Evolutionary conservation across 176 grass and related monocot species (phyloP).

Genomic region (Avena eriantha): DNA sequence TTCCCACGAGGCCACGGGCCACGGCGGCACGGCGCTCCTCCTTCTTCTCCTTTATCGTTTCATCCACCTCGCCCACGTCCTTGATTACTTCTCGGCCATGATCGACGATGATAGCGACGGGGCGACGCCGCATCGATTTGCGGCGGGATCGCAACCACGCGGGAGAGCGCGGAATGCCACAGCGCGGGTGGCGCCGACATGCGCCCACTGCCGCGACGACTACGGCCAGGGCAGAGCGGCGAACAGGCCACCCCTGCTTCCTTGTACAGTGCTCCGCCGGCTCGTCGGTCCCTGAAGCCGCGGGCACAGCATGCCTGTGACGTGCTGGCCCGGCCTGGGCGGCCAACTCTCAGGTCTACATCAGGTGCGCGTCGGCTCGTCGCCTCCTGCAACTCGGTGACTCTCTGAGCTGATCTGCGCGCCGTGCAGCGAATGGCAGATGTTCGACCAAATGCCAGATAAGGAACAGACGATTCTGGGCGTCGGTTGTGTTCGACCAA

Average conservation of each 20-base stretch:
- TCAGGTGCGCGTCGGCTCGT: no score
- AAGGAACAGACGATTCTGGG: background rate
- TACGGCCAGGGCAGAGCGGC: background rate
- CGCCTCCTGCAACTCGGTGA: background rate
- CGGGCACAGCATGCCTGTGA: background rate
- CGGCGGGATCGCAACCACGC: background rate
- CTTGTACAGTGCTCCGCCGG: background rate
- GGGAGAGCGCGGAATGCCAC: background rate
- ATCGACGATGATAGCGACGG: background rate
- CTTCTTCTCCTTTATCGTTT: background rate
- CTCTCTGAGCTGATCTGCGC: background rate
- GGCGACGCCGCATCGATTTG: background rate
- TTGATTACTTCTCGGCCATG: background rate
- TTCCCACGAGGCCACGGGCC: background rate
- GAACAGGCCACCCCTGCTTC: background rate
- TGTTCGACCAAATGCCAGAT: slow-evolving; percentile 39
- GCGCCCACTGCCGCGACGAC: no score
- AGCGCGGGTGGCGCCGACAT: no score
- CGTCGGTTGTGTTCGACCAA: background rate
- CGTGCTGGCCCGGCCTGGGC: no score
- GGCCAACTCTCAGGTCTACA: no score
- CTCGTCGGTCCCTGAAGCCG: background rate
- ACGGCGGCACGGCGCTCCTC: background rate
- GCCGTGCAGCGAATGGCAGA: background rate
- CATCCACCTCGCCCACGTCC: background rate